phyloP scores from a whole-genome alignment of 129 eudicot genomes.

The Daucus carota region DNA sequence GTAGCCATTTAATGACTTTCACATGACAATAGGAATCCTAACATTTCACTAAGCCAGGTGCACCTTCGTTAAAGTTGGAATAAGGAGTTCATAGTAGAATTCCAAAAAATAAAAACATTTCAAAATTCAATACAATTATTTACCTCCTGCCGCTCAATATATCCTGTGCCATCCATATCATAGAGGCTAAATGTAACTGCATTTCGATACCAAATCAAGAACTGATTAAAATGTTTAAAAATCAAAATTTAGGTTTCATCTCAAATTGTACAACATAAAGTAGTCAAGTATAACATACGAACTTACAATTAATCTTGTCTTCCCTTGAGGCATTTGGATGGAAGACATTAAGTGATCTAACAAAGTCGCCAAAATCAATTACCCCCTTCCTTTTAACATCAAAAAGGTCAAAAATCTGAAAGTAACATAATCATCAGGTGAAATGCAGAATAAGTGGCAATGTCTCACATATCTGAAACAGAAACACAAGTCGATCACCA shows the following conservation, averaged over 20 bases:
- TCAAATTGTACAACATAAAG: background rate
- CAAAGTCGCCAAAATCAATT: slow-evolving; percentile 95
- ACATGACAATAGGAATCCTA: background rate
- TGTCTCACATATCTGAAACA: background rate
- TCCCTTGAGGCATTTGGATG: slow-evolving; percentile 96
- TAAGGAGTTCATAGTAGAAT: background rate
- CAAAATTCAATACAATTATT: background rate
- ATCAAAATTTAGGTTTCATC: background rate
- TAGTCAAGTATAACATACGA: background rate
- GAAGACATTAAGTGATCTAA: slow-evolving; percentile 82
- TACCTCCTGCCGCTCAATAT: slow-evolving; percentile 98
- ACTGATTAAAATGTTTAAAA: background rate
- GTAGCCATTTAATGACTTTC: background rate
- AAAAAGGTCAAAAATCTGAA: slow-evolving; percentile 90
- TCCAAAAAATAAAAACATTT: background rate
- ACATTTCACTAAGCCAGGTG: background rate
- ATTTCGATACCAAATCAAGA: slow-evolving; percentile 7
- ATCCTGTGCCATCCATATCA: slow-evolving; percentile 95
- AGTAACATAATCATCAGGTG: background rate
- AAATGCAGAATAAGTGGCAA: background rate
- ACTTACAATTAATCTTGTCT: slow-evolving; percentile 87
- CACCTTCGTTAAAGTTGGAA: background rate
- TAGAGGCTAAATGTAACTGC: slow-evolving; percentile 92
- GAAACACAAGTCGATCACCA: background rate
- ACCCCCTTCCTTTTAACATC: slow-evolving; percentile 83